Conservation (phyloP, 73 alveolate species). For the Tetrahymena malaccensis region DNA sequence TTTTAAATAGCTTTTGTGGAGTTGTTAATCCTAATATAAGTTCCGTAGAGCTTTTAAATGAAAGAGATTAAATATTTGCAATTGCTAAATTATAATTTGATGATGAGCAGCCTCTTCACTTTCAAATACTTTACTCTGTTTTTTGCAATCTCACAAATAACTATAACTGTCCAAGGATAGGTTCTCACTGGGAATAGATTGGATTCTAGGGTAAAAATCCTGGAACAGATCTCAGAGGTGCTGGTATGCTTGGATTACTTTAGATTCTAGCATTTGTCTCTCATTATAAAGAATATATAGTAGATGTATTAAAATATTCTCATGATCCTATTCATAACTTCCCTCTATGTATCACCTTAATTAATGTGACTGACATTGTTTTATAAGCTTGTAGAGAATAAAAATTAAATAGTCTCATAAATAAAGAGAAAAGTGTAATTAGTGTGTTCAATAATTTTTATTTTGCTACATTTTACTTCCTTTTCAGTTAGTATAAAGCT, state of each 20-base stretch:
- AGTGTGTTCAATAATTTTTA: conserved; percentile 31
- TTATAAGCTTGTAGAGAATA: conserved; percentile 23
- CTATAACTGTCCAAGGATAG: conserved; percentile 30
- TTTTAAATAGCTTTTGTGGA: conserved; percentile 6
- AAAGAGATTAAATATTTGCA: background rate
- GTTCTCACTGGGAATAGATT: conserved; percentile 55
- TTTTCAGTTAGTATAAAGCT: background rate
- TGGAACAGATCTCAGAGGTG: conserved; percentile 74
- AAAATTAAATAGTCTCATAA: conserved; percentile 12
- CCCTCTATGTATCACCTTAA: conserved; percentile 24
- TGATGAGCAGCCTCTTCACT: conserved; percentile 16
- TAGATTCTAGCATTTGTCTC: conserved; percentile 50
- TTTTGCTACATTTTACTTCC: conserved; percentile 15
- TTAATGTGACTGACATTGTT: conserved; percentile 22
- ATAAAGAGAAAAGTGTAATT: conserved; percentile 25
- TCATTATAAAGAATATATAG: conserved; percentile 18
- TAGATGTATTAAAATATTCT: background rate
- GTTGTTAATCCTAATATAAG: conserved; percentile 6
- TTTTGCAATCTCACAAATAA: conserved; percentile 21
- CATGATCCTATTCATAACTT: background rate
- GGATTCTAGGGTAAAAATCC: conserved; percentile 84
- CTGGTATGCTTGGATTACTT: conserved; percentile 65
- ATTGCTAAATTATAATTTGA: conserved; percentile 6
- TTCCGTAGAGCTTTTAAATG: background rate
- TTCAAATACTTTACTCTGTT: conserved; percentile 8